These are phyloP conservation scores for Fusarium floridanum DNA, from an alignment of 2,329 filamentous ascomycete genomes.

Conservation along the genomic window DNA sequence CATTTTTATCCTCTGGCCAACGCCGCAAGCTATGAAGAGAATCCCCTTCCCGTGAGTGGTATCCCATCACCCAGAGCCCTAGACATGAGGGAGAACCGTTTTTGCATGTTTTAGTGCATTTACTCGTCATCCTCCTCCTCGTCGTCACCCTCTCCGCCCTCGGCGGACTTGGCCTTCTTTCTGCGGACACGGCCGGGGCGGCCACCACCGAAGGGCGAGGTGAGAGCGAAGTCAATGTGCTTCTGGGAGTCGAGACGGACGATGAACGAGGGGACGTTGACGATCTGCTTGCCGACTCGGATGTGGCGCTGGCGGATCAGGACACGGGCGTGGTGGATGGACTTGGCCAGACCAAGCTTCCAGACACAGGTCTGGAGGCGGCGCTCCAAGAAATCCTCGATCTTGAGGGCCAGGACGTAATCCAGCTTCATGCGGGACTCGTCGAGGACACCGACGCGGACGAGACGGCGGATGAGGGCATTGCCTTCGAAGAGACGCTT, in stretches of 20 bases:
- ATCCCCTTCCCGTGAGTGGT: slow-evolving; percentile 55
- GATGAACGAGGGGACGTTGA: slow-evolving; percentile 99
- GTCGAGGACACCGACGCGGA: slow-evolving; percentile 99
- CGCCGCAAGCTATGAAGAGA: slow-evolving; percentile 65
- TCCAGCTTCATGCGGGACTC: slow-evolving; percentile 99
- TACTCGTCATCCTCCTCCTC: slow-evolving; percentile 89
- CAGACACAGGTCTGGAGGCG: slow-evolving; percentile 99
- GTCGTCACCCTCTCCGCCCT: slow-evolving; percentile 83
- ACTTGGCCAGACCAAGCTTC: slow-evolving; percentile 99
- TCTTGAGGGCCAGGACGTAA: slow-evolving; percentile 99
- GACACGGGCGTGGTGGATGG: slow-evolving; percentile 99
- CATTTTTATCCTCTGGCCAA: slow-evolving; percentile 63
- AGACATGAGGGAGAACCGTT: slow-evolving; percentile 48
- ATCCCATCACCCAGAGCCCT: slow-evolving; percentile 50
- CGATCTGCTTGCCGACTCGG: slow-evolving; percentile 99
- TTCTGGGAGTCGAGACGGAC: slow-evolving; percentile 99
- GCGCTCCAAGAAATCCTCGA: slow-evolving; percentile 99
- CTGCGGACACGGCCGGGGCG: slow-evolving; percentile 97
- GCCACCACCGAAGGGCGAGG: slow-evolving; percentile 97
- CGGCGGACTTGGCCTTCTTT: slow-evolving; percentile 99
- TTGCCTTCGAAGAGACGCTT: slow-evolving; percentile 99
- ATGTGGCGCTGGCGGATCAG: slow-evolving; percentile 99
- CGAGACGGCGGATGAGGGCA: slow-evolving; percentile 99
- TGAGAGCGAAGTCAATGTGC: slow-evolving; percentile 99
- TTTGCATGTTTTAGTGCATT: slow-evolving; percentile 54